A percentile compares a stretch with the other conserved stretches of the same genome.
Conservation (phyloP, 345 rosid species). For the Reutealis trisperma region DNA sequence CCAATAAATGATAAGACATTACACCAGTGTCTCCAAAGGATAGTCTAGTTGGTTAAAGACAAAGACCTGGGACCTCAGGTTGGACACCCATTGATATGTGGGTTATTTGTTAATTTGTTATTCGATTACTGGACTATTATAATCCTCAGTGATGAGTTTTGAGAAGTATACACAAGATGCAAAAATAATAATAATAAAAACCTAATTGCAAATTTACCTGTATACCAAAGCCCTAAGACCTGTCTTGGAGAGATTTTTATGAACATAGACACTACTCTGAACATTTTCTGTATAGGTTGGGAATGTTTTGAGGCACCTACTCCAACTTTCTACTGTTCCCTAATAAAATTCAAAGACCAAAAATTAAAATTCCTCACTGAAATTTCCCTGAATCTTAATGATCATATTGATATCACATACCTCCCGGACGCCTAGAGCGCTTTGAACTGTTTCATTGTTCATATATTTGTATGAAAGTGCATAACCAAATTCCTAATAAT, state of each 20-base stretch:
- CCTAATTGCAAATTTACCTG: not conserved
- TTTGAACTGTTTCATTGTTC: conserved; percentile 11
- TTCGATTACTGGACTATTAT: no score
- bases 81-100: no score
- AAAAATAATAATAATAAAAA: no score
- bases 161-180: no score
- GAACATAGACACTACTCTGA: not conserved
- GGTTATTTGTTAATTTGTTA: no score
- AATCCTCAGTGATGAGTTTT: no score
- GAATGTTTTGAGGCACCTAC: not conserved
- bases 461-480: conserved; percentile 9
- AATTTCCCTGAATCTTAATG: not conserved
- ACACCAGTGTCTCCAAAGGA: no score
- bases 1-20: no score
- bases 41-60: no score
- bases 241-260: conserved; percentile 11
- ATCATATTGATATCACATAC: not conserved
- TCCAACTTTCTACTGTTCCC: conserved; percentile 9
- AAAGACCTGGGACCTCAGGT: no score
- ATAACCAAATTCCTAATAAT: conserved; percentile 8
- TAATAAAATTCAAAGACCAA: not conserved
- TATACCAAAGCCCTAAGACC: conserved; percentile 9
- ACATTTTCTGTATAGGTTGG: conserved; percentile 5
- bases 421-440: conserved; percentile 6
- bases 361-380: not conserved